Conservation (phyloP, 805 yeast genomes). For the Debaryomyces hansenii region DNA sequence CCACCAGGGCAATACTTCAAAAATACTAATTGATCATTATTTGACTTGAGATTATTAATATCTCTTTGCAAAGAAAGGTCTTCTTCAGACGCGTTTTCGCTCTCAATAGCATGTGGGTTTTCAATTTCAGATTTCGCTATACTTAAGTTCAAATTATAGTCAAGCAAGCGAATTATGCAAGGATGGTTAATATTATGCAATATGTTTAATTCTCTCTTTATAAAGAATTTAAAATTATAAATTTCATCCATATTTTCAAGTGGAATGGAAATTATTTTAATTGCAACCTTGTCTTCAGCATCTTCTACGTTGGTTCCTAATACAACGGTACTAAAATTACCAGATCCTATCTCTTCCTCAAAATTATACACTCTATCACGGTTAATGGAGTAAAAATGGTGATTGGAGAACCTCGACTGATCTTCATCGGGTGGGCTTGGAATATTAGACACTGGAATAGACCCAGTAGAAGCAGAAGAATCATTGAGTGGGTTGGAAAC, state of each 20-base stretch:
- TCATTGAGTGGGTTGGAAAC: conserved; percentile 21
- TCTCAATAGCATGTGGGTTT: conserved; percentile 11
- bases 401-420: not conserved
- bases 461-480: conserved; percentile 6
- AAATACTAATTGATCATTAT: conserved; percentile 49
- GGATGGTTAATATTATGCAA: conserved; percentile 63
- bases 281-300: conserved; percentile 49
- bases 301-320: conserved; percentile 37
- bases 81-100: conserved; percentile 15
- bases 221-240: conserved; percentile 33
- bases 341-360: conserved; percentile 52
- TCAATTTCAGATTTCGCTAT: conserved; percentile 24
- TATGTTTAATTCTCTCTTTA: conserved; percentile 68
- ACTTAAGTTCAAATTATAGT: conserved; percentile 38
- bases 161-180: conserved; percentile 62
- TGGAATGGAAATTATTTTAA: conserved; percentile 60
- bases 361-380: conserved; percentile 8
- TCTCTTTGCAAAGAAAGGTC: conserved; percentile 7
- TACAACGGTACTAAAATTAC: conserved; percentile 68
- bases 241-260: conserved; percentile 20
- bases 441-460: conserved; percentile 5
- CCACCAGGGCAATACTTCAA: conserved; percentile 84
- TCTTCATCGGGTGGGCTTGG: conserved; percentile 6
- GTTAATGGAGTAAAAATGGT: conserved; percentile 5
- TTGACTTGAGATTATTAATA: conserved; percentile 10